Percentiles rank a stretch among this genome's conserved stretches.
phyloP scores from a whole-genome alignment of 495 filamentous ascomycete species.

The Staphylotrichum tortipilum region DNA sequence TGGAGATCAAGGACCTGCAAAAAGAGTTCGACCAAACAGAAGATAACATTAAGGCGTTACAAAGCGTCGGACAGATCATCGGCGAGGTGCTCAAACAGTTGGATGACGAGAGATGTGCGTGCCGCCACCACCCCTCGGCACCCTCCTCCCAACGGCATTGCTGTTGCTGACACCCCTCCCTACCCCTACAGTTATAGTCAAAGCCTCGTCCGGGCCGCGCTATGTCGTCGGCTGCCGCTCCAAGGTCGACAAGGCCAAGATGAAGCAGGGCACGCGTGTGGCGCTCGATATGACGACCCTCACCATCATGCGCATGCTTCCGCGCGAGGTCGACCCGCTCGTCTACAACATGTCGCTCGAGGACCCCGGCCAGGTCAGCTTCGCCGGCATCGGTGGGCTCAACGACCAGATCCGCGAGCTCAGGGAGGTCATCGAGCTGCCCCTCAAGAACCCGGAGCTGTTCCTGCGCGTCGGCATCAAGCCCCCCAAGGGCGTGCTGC shows the following conservation, averaged over 20 bases:
- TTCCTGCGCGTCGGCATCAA: constrained; percentile 98
- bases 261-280: constrained; percentile 97
- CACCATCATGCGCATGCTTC: constrained; percentile 99
- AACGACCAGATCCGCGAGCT: constrained; percentile 99
- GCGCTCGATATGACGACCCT: constrained; percentile 99
- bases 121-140: neutral
- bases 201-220: constrained; percentile 92
- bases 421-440: constrained; percentile 95
- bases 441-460: constrained; percentile 96
- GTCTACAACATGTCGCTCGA: constrained; percentile 99
- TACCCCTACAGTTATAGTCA: constrained; percentile 47
- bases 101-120: constrained; percentile 95
- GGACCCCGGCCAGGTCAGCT: constrained; percentile 95
- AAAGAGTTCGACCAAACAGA: constrained; percentile 94
- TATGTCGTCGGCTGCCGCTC: constrained; percentile 98
- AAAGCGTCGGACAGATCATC: constrained; percentile 99
- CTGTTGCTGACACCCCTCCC: neutral
- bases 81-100: constrained; percentile 98
- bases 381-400: constrained; percentile 95
- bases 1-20: constrained; percentile 91
- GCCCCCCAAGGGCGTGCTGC: constrained; percentile 91
- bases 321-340: constrained; percentile 93
- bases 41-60: constrained; percentile 98
- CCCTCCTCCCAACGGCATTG: neutral
- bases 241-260: constrained; percentile 91